Percentiles rank a stretch among this genome's conserved stretches.
These are phyloP conservation scores for Neurospora pannonica DNA, from an alignment of 495 filamentous ascomycete genomes.

Conservation along the genomic window DNA sequence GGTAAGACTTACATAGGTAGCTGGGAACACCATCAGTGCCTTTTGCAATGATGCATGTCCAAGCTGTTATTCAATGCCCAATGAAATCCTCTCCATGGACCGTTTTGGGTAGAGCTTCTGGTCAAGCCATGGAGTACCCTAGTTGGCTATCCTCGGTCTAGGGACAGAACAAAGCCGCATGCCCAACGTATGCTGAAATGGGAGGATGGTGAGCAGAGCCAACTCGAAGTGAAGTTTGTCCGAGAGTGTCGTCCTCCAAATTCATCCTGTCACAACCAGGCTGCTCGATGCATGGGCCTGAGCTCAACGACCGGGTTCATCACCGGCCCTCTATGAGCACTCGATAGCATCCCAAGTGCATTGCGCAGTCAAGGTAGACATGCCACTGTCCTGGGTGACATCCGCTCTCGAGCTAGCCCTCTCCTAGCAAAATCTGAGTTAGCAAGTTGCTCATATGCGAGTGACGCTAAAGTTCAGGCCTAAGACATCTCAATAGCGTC, in stretches of 20 bases:
- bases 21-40: neutral
- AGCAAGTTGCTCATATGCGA: neutral
- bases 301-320: neutral
- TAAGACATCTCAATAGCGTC: neutral
- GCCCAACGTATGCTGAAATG: neutral
- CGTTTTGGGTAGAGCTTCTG: neutral
- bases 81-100: neutral
- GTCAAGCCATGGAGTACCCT: neutral
- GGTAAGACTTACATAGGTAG: neutral
- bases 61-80: neutral
- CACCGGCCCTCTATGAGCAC: neutral
- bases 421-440: neutral
- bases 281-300: neutral
- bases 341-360: neutral
- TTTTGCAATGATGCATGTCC: neutral
- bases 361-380: neutral
- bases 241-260: neutral
- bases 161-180: neutral
- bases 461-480: neutral
- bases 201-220: neutral
- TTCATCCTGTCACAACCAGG: neutral
- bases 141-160: neutral
- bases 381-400: neutral
- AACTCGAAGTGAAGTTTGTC: neutral
- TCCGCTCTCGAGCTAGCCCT: neutral